Evolutionary conservation across 2,329 filamentous ascomycete species (phyloP).

Genomic region (Knufia fluminis): DNA sequence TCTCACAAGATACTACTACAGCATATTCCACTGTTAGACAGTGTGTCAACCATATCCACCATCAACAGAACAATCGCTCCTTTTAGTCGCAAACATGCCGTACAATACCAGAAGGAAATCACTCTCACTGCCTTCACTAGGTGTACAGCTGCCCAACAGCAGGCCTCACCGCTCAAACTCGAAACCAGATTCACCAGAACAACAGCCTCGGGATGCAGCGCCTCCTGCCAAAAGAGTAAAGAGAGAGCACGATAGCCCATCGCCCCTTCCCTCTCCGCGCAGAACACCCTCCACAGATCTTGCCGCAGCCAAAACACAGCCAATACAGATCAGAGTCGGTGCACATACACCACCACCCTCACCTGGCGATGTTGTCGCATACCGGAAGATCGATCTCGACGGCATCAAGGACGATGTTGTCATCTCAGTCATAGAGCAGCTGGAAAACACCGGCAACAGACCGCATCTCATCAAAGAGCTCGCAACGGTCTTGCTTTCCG

Average conservation of each 20-base stretch:
- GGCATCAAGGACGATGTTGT: constrained; percentile 93
- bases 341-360: constrained; percentile 74
- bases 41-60: constrained; percentile 1
- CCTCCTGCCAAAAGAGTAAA: constrained; percentile 63
- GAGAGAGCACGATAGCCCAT: constrained; percentile 54
- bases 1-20: constrained; percentile 4
- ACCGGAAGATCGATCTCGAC: constrained; percentile 62
- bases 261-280: constrained; percentile 10
- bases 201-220: constrained; percentile 48
- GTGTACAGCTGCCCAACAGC: constrained; percentile 68
- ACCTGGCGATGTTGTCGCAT: constrained; percentile 40
- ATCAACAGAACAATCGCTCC: not conserved
- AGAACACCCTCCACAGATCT: constrained; percentile 18
- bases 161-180: constrained; percentile 50
- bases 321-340: constrained; percentile 26
- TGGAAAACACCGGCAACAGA: constrained; percentile 82
- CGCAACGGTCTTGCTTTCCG: constrained; percentile 64
- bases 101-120: constrained; percentile 98
- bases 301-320: constrained; percentile 27
- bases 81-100: constrained; percentile 50
- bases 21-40: not conserved
- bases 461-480: constrained; percentile 94
- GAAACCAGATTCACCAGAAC: constrained; percentile 49
- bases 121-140: constrained; percentile 81
- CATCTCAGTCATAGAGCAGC: constrained; percentile 74